These are phyloP conservation scores for Chrysophaeum taylorii DNA, from an alignment of 352 stramenopile species.

Conservation along the genomic window DNA sequence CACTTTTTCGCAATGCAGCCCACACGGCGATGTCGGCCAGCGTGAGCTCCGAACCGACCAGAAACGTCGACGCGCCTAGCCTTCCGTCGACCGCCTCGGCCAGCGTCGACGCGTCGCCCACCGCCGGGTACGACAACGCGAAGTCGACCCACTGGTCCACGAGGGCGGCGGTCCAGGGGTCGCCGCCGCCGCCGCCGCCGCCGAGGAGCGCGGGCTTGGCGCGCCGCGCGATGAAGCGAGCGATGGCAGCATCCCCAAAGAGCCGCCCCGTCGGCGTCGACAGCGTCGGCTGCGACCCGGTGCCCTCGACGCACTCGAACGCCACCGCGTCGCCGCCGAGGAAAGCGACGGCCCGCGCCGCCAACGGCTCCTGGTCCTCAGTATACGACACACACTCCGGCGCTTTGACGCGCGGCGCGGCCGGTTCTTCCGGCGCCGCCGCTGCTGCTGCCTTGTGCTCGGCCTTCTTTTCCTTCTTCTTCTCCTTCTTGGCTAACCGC, in stretches of 20 bases:
- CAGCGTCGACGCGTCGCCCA: slow-evolving; percentile 34
- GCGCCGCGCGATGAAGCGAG: slow-evolving; percentile 39
- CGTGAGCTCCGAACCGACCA: slow-evolving; percentile 79
- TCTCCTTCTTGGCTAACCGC: slow-evolving; percentile 24
- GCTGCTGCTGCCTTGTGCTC: slow-evolving; percentile 35
- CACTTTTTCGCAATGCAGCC: slow-evolving; percentile 44
- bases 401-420: background rate
- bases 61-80: slow-evolving; percentile 75
- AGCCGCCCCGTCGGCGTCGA: slow-evolving; percentile 20
- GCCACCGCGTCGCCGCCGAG: slow-evolving; percentile 39
- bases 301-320: slow-evolving; percentile 35
- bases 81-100: slow-evolving; percentile 71
- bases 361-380: slow-evolving; percentile 39
- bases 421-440: background rate
- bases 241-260: slow-evolving; percentile 48
- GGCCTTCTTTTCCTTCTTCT: slow-evolving; percentile 53
- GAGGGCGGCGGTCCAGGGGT: slow-evolving; percentile 54
- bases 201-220: slow-evolving; percentile 19
- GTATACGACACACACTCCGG: slow-evolving; percentile 1
- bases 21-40: slow-evolving; percentile 90
- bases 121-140: slow-evolving; percentile 43
- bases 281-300: background rate
- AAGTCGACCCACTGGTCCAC: slow-evolving; percentile 88
- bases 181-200: slow-evolving; percentile 43
- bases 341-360: slow-evolving; percentile 33